phyloP scores from a whole-genome alignment of 179 eudicot genomes.

The Silene vulgaris region DNA sequence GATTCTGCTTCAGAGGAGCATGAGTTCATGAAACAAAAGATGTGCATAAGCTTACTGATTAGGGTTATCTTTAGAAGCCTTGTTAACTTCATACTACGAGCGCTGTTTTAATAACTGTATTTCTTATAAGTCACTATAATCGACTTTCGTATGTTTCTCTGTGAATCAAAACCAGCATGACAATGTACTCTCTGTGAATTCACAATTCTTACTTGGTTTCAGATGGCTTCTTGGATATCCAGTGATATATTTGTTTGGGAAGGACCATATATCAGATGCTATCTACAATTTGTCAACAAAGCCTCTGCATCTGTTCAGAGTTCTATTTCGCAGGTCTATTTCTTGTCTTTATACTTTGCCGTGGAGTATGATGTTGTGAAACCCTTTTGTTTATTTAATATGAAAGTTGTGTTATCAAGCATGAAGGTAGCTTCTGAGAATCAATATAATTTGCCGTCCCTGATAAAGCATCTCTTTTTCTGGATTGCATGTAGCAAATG shows the following conservation, averaged over 20 bases:
- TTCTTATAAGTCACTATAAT: too few species aligned
- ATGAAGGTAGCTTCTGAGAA: too few species aligned
- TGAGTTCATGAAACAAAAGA: too few species aligned
- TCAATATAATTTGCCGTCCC: too few species aligned
- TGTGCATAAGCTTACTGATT: too few species aligned
- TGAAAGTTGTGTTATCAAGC: background rate
- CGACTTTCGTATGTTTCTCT: too few species aligned
- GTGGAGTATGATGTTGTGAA: background rate
- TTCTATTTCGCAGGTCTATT: conserved; percentile 60
- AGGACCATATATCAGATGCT: conserved; percentile 67
- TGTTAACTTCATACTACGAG: too few species aligned
- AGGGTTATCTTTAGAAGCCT: too few species aligned
- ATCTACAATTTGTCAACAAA: conserved; percentile 78
- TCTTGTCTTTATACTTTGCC: background rate
- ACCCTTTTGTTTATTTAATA: background rate
- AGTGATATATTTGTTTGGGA: conserved; percentile 70
- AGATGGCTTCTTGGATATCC: conserved; percentile 99
- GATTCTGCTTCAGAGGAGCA: background rate
- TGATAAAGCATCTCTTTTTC: too few species aligned
- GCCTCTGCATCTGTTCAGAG: conserved; percentile 65
- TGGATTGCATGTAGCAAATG: too few species aligned
- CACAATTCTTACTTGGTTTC: conserved; percentile 22
- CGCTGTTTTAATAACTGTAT: too few species aligned
- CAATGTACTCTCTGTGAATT: conserved; percentile 6
- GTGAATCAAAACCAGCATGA: too few species aligned